These are phyloP conservation scores for Wallacemonas sp. DNA, from an alignment of 208 protist species.

Conservation along the genomic window DNA sequence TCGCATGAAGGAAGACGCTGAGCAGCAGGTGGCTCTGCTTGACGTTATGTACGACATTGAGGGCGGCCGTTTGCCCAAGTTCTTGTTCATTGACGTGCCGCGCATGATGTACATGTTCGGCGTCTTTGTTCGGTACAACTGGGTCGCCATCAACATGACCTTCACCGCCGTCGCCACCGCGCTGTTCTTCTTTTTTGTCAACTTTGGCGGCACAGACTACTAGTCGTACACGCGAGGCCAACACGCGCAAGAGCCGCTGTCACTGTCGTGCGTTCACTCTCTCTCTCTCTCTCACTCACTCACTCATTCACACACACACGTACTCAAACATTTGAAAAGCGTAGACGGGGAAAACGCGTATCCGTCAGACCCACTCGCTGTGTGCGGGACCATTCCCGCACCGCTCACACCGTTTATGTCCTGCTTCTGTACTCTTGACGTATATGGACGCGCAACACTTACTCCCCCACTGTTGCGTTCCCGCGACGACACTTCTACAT, in stretches of 20 bases:
- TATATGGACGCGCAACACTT: too few relatives aligned
- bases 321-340: too few relatives aligned
- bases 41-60: conserved; percentile 76
- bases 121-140: conserved; percentile 89
- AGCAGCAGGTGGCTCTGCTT: conserved; percentile 64
- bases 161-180: conserved; percentile 52
- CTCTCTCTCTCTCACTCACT: too few relatives aligned
- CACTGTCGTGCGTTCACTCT: too few relatives aligned
- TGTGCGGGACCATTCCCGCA: too few relatives aligned
- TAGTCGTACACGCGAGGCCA: not conserved
- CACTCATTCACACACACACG: too few relatives aligned
- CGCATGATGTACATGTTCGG: conserved; percentile 86
- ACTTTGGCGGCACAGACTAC: conserved; percentile 9
- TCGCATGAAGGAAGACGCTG: conserved; percentile 55
- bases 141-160: conserved; percentile 65
- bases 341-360: not conserved
- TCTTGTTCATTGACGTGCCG: conserved; percentile 84
- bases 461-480: too few relatives aligned
- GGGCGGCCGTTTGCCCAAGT: conserved; percentile 74
- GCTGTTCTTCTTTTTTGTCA: conserved; percentile 26
- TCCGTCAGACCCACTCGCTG: too few relatives aligned
- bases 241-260: too few relatives aligned
- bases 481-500: too few relatives aligned
- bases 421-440: too few relatives aligned
- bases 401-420: too few relatives aligned